These are phyloP conservation scores for Cercospora zeae-maydis DNA, from an alignment of 2,329 filamentous ascomycete genomes.

Conservation along the genomic window DNA sequence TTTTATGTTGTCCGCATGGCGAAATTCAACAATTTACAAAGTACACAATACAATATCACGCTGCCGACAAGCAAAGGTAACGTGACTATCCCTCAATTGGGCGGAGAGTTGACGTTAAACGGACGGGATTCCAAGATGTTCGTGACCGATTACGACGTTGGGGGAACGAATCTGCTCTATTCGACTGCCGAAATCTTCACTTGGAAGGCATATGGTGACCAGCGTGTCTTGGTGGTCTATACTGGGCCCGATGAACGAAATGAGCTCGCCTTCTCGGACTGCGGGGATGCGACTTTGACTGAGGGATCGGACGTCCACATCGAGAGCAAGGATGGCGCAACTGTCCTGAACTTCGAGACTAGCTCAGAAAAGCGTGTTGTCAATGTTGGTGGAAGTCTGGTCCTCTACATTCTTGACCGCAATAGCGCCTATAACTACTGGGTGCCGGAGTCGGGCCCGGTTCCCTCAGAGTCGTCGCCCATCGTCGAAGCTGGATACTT, in stretches of 20 bases:
- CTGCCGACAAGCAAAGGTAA: conserved; percentile 58
- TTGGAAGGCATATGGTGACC: conserved; percentile 59
- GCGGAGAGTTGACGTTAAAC: conserved; percentile 54
- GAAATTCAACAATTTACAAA: conserved; percentile 51
- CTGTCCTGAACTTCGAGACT: conserved; percentile 54
- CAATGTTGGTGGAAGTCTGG: conserved; percentile 48
- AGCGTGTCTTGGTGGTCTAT: conserved; percentile 62
- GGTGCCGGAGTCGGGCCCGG: conserved; percentile 52
- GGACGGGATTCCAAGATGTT: conserved; percentile 66
- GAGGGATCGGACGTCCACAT: conserved; percentile 44
- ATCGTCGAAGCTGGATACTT: conserved; percentile 65
- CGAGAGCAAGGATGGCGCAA: conserved; percentile 42
- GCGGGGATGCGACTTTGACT: conserved; percentile 36
- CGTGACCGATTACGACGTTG: conserved; percentile 63
- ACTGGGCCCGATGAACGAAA: conserved; percentile 60
- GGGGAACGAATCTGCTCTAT: conserved; percentile 59
- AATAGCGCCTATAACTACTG: conserved; percentile 67
- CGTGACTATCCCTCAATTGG: conserved; percentile 58
- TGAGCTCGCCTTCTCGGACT: conserved; percentile 54
- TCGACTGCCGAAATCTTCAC: conserved; percentile 68
- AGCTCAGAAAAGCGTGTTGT: conserved; percentile 53
- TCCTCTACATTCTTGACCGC: conserved; percentile 60
- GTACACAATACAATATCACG: conserved; percentile 59
- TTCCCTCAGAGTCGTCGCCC: conserved; percentile 39
- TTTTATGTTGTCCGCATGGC: conserved; percentile 65